A percentile compares a stretch with the other conserved stretches of the same genome.
Evolutionary conservation across 1,284 basidiomycete genomes (phyloP).

Genomic region (Ustilago cynodontis): DNA sequence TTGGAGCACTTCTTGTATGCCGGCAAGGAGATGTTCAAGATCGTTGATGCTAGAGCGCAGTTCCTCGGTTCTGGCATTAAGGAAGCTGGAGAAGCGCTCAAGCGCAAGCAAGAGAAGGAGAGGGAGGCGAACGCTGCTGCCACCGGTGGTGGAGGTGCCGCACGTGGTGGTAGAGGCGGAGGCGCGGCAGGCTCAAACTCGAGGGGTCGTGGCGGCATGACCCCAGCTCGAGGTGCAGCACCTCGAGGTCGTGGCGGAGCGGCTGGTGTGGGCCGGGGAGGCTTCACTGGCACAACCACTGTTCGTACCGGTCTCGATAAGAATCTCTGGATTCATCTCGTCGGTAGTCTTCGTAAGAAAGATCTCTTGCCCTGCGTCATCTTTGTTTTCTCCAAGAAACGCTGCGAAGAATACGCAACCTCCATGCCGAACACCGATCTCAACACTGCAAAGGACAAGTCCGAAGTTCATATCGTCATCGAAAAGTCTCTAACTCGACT

Average conservation of each 20-base stretch:
- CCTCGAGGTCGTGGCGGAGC: constrained; percentile 71
- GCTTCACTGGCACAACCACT: constrained; percentile 35
- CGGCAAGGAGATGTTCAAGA: constrained; percentile 89
- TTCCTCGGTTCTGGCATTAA: constrained; percentile 76
- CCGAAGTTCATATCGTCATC: constrained; percentile 93
- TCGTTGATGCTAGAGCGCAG: constrained; percentile 85
- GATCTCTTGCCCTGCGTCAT: constrained; percentile 91
- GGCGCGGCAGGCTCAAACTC: constrained; percentile 50
- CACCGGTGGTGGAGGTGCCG: constrained; percentile 74
- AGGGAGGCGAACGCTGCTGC: constrained; percentile 83
- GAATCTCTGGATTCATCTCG: constrained; percentile 92
- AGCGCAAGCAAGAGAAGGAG: constrained; percentile 96
- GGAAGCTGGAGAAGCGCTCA: constrained; percentile 86
- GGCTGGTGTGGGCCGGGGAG: constrained; percentile 73
- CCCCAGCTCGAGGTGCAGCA: constrained; percentile 67
- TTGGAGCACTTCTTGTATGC: constrained; percentile 97
- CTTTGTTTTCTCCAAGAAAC: constrained; percentile 96
- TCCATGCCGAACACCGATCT: constrained; percentile 90
- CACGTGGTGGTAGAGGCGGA: constrained; percentile 74
- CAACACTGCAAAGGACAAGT: constrained; percentile 87
- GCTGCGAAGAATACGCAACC: constrained; percentile 94
- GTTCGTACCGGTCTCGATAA: constrained; percentile 77
- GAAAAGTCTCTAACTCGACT: constrained; percentile 91
- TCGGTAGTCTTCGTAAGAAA: constrained; percentile 87
- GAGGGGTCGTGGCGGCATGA: constrained; percentile 52